A percentile compares a stretch with the other conserved stretches of the same genome.
These are phyloP conservation scores for Butyriboletus loyo DNA, from an alignment of 768 basidiomycete genomes.

Conservation along the genomic window DNA sequence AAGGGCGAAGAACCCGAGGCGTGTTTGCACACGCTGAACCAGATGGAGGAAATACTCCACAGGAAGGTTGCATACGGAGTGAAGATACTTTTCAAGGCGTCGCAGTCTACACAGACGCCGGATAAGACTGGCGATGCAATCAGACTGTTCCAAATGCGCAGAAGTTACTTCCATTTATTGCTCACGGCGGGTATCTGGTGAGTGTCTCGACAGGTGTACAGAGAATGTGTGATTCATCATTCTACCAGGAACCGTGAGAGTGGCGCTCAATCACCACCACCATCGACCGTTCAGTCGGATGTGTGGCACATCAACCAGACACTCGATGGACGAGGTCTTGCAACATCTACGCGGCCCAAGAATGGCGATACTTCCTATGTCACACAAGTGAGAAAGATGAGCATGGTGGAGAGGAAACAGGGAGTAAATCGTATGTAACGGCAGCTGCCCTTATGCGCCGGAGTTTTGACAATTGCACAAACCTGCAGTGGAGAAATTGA, in stretches of 20 bases:
- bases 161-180: neutral
- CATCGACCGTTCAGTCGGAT: no score
- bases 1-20: neutral
- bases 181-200: neutral
- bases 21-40: neutral
- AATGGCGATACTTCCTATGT: neutral
- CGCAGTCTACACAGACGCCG: neutral
- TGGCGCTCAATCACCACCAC: neutral
- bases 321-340: neutral
- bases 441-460: neutral
- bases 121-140: neutral
- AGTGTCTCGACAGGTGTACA: neutral
- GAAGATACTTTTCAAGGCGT: neutral
- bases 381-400: neutral
- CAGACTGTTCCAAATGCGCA: neutral
- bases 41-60: neutral
- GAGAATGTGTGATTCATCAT: neutral
- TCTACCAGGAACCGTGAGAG: neutral
- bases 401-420: neutral
- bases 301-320: neutral
- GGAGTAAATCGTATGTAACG: neutral
- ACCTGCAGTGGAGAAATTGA: neutral
- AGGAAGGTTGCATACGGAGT: neutral
- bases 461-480: neutral
- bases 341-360: neutral